These are phyloP conservation scores for Hygrocybe coccinea DNA, from an alignment of 768 basidiomycete genomes.

Conservation along the genomic window DNA sequence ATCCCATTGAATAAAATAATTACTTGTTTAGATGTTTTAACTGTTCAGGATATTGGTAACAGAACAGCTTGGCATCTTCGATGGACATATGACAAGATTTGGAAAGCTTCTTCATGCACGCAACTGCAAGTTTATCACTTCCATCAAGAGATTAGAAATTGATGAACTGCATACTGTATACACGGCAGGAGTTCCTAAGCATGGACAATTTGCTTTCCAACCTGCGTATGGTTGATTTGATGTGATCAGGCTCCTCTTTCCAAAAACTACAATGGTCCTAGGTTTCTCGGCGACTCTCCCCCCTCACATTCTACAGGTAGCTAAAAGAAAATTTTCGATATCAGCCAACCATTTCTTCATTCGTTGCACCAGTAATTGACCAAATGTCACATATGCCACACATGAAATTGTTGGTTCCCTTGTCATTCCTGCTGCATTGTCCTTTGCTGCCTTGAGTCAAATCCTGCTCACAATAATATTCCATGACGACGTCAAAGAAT, in stretches of 20 bases:
- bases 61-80: constrained; percentile 13
- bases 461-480: constrained; percentile 11
- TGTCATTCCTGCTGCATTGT: constrained; percentile 13
- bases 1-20: no score
- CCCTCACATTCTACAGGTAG: constrained; percentile 17
- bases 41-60: constrained; percentile 10
- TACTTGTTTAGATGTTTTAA: no score
- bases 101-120: constrained; percentile 9
- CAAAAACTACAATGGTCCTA: constrained; percentile 6
- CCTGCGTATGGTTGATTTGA: constrained; percentile 21
- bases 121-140: constrained; percentile 3
- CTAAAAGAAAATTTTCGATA: constrained; percentile 12
- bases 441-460: constrained; percentile 6
- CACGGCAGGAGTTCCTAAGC: constrained; percentile 16
- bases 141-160: constrained; percentile 15
- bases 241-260: constrained; percentile 11
- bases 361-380: constrained; percentile 20
- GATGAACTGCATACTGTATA: constrained; percentile 24
- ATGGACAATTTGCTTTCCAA: constrained; percentile 22
- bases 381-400: constrained; percentile 28
- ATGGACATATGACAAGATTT: constrained; percentile 17
- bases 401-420: constrained; percentile 21
- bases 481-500: constrained; percentile 13
- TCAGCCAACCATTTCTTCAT: constrained; percentile 9
- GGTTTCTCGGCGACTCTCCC: constrained; percentile 22